Conservation (phyloP, 768 basidiomycete species). For the Punctularia strigosozonata region DNA sequence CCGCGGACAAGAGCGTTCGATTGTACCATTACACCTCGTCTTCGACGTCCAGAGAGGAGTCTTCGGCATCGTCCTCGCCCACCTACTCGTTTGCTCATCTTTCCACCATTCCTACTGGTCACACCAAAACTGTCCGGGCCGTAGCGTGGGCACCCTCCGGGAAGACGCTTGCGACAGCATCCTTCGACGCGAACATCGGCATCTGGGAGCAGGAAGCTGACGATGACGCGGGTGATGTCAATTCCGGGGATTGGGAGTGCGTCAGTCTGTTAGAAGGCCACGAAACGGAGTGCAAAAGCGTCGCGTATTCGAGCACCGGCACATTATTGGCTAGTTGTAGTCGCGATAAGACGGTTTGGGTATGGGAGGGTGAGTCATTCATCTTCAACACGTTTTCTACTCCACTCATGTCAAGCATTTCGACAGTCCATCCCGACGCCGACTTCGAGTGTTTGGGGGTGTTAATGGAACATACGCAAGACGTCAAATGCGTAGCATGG, state of each 20-base stretch:
- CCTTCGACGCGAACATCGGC: slow-evolving; percentile 87
- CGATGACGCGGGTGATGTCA: slow-evolving; percentile 23
- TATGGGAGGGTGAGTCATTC: slow-evolving; percentile 78
- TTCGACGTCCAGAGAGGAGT: slow-evolving; percentile 11
- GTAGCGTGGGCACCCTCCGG: slow-evolving; percentile 89
- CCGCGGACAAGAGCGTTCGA: slow-evolving; percentile 85
- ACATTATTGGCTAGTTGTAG: slow-evolving; percentile 87
- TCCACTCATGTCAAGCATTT: slow-evolving; percentile 2
- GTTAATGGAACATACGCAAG: slow-evolving; percentile 93
- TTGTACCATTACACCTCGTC: slow-evolving; percentile 55
- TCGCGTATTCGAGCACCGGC: slow-evolving; percentile 29
- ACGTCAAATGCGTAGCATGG: slow-evolving; percentile 93
- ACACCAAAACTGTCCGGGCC: slow-evolving; percentile 77
- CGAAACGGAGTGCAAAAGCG: slow-evolving; percentile 92
- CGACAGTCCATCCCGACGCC: slow-evolving; percentile 71
- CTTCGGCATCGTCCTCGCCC: no score
- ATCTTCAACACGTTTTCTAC: not conserved
- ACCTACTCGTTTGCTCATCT: slow-evolving; percentile 35
- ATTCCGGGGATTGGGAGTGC: slow-evolving; percentile 72
- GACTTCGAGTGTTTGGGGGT: slow-evolving; percentile 95
- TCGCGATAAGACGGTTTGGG: slow-evolving; percentile 96
- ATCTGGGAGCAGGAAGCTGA: slow-evolving; percentile 71
- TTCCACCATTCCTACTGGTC: slow-evolving; percentile 69
- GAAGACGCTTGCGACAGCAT: slow-evolving; percentile 76
- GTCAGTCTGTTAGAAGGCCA: slow-evolving; percentile 83